Evolutionary conservation across 2,329 filamentous ascomycete species (phyloP), one percentile per base, ranked within the genome.

Genomic region (Exophiala bonariae): DNA sequence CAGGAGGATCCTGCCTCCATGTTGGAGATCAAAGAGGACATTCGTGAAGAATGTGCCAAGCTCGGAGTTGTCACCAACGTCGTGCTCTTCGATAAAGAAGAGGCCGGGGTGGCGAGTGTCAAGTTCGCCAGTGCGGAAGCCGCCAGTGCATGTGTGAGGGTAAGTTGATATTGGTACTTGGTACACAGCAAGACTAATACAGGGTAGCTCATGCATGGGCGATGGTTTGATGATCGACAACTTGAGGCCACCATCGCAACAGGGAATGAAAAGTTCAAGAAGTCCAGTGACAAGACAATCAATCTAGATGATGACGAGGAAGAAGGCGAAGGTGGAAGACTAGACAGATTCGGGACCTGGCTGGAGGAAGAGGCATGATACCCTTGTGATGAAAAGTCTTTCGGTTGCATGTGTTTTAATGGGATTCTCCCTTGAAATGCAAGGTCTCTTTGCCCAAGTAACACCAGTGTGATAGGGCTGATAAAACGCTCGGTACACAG

Each of bases 21-120:
- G 50, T 74, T 95, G 30, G 92, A 97, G 54, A 95, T 97, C 71
- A 95, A 95, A 64, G 87, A 96, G 65, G 93, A 99, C 64, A 88
- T 97, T 46, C 81, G 88, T 36, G 89, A 96, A 41, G 91, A 96
- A 68, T 95, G 89, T 66, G 78, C 81, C 48, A 95, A 95, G 69
- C 74, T 93, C 11, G 93, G 93, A 3, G 78, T 85, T 18, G 89
- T 97, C 28, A 95, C 90, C 23, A 96, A 95, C 62, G 88, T 97
- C 32, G 84, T 93, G 3, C 74, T 99, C 13, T 99, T 87, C 65
- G 93, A 99, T 65, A 77, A 85, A 55, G 95, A 99, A 67, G 72
- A 80, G 3, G 86, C 89, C 1, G 93, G 93, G 14, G 80, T 97
- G 30, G 86, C 91, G 7, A 91, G 84, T 44, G 87, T 99, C 54